Conservation (phyloP, 352 stramenopile species). For the Phytophthora hibernalis region DNA sequence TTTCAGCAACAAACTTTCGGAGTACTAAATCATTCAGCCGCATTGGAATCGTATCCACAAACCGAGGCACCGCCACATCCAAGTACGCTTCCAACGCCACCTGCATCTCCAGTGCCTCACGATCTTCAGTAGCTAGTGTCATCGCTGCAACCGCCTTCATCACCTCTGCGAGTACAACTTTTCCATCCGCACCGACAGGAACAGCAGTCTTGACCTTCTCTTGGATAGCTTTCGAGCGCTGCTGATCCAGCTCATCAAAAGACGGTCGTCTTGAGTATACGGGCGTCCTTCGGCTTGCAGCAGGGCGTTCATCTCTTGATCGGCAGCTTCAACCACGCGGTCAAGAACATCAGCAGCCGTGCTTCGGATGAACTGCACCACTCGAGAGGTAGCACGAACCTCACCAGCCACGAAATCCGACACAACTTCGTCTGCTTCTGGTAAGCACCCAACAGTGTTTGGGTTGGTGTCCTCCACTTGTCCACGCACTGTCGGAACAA, state of each 20-base stretch:
- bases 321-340: conserved; percentile 17
- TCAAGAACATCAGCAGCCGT: conserved; percentile 19
- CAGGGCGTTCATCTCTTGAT: conserved; percentile 25
- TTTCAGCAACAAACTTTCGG: conserved; percentile 33
- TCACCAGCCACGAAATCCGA: conserved; percentile 32
- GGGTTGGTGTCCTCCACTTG: conserved; percentile 40
- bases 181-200: neutral
- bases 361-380: conserved; percentile 35
- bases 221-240: conserved; percentile 24
- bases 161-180: conserved; percentile 19
- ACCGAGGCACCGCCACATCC: conserved; percentile 41
- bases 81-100: conserved; percentile 44
- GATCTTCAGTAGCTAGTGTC: conserved; percentile 28
- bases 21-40: conserved; percentile 43
- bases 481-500: conserved; percentile 51
- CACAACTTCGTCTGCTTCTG: conserved; percentile 34
- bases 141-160: conserved; percentile 23
- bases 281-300: conserved; percentile 40
- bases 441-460: conserved; percentile 38
- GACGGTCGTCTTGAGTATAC: conserved; percentile 47
- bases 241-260: conserved; percentile 38
- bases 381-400: conserved; percentile 19
- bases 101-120: conserved; percentile 44
- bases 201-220: conserved; percentile 22
- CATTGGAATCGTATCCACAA: conserved; percentile 48